phyloP scores from a whole-genome alignment of 23 red algal genomes.

The Gracilaria gracilis region DNA sequence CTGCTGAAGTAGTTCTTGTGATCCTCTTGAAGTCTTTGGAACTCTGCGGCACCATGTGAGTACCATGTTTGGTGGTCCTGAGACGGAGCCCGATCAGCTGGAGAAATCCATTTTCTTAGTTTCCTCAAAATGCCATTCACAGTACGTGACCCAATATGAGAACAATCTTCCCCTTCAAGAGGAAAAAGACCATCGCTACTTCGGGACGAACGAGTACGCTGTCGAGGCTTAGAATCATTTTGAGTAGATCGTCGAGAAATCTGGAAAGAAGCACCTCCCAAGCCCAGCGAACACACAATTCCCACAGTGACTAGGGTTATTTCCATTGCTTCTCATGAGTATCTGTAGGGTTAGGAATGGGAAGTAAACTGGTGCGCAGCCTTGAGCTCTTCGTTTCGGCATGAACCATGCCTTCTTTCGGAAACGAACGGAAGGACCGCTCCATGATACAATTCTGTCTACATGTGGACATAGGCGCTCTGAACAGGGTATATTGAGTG shows the following conservation, averaged over 20 bases:
- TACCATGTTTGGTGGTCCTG: background rate
- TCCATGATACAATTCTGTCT: background rate
- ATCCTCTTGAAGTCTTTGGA: background rate
- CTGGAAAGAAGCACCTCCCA: slow-evolving; percentile 10
- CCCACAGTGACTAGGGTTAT: background rate
- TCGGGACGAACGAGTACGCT: background rate
- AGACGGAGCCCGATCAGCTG: background rate
- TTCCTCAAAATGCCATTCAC: background rate
- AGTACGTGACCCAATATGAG: background rate
- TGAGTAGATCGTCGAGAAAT: background rate
- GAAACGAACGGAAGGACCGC: background rate
- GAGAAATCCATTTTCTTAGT: slow-evolving; percentile 7
- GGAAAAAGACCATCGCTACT: background rate
- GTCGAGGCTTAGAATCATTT: background rate
- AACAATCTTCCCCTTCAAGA: background rate
- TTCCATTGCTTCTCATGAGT: slow-evolving; percentile 2
- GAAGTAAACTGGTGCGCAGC: background rate
- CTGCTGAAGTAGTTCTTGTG: background rate
- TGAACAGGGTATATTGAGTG: background rate
- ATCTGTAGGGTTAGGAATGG: background rate
- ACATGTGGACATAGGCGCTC: too few relatives aligned
- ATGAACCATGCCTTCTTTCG: background rate
- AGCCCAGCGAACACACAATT: background rate
- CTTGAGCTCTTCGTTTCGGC: background rate
- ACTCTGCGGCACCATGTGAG: background rate